Base-by-base conservation (phyloP, 768 basidiomycete species). In the Neoboletus subvelutipes region DNA sequence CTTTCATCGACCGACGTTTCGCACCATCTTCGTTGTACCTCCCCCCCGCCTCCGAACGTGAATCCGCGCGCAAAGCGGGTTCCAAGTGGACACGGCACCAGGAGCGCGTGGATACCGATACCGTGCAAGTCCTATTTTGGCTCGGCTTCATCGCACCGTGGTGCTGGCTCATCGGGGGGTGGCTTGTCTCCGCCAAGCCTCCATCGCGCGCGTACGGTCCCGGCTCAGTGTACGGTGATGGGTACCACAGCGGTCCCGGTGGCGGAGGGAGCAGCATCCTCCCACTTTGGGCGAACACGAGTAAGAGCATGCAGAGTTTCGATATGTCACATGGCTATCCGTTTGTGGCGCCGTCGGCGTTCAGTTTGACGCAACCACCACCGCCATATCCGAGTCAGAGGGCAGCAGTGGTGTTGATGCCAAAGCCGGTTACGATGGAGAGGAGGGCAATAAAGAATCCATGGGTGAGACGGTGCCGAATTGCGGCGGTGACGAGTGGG, bases 161-260 rank as follows among this genome's bases (percentile, higher is more conserved):
- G 70, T 79, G 88, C 51, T 90, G 88, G 88, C 78, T 90, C 45
- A 76, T 90, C 15, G 88, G 88, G 0, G 88, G 88, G 5, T 90
- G 88, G 88, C 80, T 87, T 55, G 73, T 84, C 54, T 9, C 64
- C 2, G 24, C 58, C 47, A 56, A 58, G 17, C 29, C 58, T 5
- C 41, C 46, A 4, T 20, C 56, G 66, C 76, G 59, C 3, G 47
- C 15, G 13, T 22, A 69, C 9, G 24, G 29, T 15, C 6, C 54
- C 1, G 22, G 58, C 18, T 42, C 52, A 5, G 40, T 45, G 6
- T 36, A 64, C 5, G 34, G 41, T 26, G 18, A 43, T 1, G 50
- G 66, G 63, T 52, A 65, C 56, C 56, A 57, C 67, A 57, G 67
- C 49, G 49, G 45, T 67, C 59, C 78, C 74, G 77, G 76, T 74